Conservation (phyloP, 495 filamentous ascomycete species). For the Talaromyces stipitatus region DNA sequence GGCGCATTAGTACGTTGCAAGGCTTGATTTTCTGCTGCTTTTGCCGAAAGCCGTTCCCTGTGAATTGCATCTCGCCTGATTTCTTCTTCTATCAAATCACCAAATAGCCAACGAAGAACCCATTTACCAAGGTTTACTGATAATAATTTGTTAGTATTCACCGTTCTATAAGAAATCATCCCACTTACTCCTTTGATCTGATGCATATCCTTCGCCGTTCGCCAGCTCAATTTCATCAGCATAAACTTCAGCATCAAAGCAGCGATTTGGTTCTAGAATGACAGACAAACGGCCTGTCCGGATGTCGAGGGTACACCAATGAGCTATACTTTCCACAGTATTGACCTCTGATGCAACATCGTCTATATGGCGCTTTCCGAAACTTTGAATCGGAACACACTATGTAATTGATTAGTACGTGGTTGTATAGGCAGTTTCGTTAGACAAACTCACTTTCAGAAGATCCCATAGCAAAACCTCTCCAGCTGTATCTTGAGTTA, state of each 20-base stretch:
- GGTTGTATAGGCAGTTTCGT: constrained; percentile 4
- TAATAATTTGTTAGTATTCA: constrained; percentile 11
- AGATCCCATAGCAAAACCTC: constrained; percentile 97
- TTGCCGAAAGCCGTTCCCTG: constrained; percentile 56
- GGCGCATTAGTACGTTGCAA: constrained; percentile 50
- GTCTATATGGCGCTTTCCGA: constrained; percentile 88
- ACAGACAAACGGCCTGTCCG: constrained; percentile 86
- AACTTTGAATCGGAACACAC: constrained; percentile 78
- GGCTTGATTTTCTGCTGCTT: constrained; percentile 47
- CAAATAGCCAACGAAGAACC: constrained; percentile 90
- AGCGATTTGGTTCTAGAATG: constrained; percentile 87
- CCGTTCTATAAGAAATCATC: neutral
- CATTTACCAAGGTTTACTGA: constrained; percentile 95
- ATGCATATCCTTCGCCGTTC: constrained; percentile 69
- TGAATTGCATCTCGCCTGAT: constrained; percentile 70
- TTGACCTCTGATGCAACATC: constrained; percentile 86
- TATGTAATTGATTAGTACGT: constrained; percentile 19
- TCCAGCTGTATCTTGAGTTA: constrained; percentile 90
- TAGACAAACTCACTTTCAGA: constrained; percentile 50
- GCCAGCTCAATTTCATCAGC: constrained; percentile 74
- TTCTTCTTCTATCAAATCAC: constrained; percentile 81
- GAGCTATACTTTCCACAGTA: constrained; percentile 77
- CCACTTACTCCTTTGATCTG: constrained; percentile 86
- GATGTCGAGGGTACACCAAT: constrained; percentile 93
- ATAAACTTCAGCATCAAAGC: constrained; percentile 97